Conservation (phyloP, 306 rosid species). For the Carpinus fangiana region DNA sequence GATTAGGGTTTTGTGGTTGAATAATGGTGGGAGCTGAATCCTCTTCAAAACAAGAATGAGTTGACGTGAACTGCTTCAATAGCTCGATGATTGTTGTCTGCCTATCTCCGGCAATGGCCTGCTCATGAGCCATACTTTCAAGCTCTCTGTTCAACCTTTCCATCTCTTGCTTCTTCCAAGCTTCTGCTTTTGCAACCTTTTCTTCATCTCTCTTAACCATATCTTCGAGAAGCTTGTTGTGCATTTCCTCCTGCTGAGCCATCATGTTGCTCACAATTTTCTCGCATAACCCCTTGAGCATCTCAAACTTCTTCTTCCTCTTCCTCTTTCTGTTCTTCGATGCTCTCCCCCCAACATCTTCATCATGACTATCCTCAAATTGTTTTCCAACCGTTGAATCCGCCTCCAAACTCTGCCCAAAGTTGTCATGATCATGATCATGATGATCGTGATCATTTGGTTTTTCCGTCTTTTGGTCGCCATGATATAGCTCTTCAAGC, state of each 20-base stretch:
- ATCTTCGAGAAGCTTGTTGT: constrained; percentile 63
- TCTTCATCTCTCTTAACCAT: constrained; percentile 75
- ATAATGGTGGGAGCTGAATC: background rate
- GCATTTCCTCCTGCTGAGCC: constrained; percentile 79
- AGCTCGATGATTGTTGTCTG: constrained; percentile 65
- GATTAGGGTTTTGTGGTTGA: constrained; percentile 38
- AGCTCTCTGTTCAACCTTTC: constrained; percentile 79
- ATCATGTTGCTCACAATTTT: constrained; percentile 65
- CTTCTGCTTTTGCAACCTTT: constrained; percentile 64
- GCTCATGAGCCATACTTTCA: constrained; percentile 65
- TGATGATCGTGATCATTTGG: background rate
- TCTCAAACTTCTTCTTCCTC: constrained; percentile 52
- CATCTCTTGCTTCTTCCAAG: constrained; percentile 76
- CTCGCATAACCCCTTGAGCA: constrained; percentile 70
- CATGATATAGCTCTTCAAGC: constrained; percentile 58
- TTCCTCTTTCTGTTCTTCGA: constrained; percentile 46
- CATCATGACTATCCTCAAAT: constrained; percentile 4
- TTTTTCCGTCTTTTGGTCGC: constrained; percentile 16
- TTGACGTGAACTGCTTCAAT: constrained; percentile 53
- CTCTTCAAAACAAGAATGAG: constrained; percentile 8
- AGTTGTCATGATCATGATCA: too few relatives aligned
- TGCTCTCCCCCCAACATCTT: constrained; percentile 7
- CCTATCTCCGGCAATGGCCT: constrained; percentile 59
- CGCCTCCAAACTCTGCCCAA: constrained; percentile 22
- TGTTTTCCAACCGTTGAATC: constrained; percentile 5